Evolutionary conservation across 306 rosid species (phyloP).

Genomic region (Cicer judaicum): DNA sequence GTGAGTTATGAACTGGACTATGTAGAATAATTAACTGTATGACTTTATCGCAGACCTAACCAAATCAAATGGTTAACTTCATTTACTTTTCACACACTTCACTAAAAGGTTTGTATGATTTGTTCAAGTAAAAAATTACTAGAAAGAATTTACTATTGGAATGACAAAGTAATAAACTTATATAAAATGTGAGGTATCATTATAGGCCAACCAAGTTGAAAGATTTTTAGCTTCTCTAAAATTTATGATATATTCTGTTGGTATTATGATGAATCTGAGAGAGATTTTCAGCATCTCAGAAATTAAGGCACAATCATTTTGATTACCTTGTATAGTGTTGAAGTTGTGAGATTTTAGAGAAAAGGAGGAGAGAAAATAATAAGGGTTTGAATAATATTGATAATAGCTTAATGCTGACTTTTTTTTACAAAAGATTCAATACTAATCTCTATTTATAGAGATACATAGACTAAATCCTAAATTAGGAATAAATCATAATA

Average conservation of each 20-base stretch:
- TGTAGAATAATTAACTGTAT: slow-evolving; percentile 29
- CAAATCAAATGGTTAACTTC: slow-evolving; percentile 7
- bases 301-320: slow-evolving; percentile 33
- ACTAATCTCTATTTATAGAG: no score
- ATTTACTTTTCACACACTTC: background rate
- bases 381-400: no score
- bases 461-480: no score
- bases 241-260: slow-evolving; percentile 10
- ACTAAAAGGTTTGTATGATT: background rate
- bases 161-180: slow-evolving; percentile 6
- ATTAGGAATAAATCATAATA: no score
- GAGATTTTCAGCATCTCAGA: slow-evolving; percentile 39
- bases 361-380: no score
- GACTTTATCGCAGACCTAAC: slow-evolving; percentile 7
- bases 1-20: slow-evolving; percentile 13
- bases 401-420: no score
- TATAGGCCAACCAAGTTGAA: slow-evolving; percentile 15
- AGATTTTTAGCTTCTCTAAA: slow-evolving; percentile 20
- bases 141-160: slow-evolving; percentile 29
- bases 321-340: slow-evolving; percentile 13
- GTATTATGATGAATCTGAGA: slow-evolving; percentile 24
- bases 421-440: no score
- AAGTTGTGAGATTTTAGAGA: no score
- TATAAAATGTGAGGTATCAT: slow-evolving; percentile 7
- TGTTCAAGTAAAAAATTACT: slow-evolving; percentile 29